Conservation (phyloP, 1,284 basidiomycete genomes). For the Ceratobasidium sp. region DNA sequence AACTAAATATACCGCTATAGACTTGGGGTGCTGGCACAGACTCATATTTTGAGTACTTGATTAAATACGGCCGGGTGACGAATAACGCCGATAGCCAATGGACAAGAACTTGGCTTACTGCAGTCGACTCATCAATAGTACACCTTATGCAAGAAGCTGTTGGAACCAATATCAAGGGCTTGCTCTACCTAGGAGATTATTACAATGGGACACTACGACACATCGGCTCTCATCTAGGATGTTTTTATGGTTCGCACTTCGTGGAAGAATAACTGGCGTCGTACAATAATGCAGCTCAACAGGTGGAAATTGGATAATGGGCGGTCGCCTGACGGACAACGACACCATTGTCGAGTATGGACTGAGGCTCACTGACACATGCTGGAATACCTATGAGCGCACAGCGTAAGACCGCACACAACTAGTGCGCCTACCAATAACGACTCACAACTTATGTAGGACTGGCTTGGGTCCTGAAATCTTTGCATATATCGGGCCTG, state of each 20-base stretch:
- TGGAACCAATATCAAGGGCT: constrained; percentile 5
- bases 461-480: constrained; percentile 29
- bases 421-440: too few relatives aligned
- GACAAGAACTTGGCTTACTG: constrained; percentile 25
- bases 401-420: constrained; percentile 31
- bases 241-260: constrained; percentile 31
- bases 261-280: neutral
- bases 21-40: constrained; percentile 29
- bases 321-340: constrained; percentile 26
- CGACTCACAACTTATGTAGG: neutral
- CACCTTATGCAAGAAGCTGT: constrained; percentile 16
- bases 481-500: constrained; percentile 25
- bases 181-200: constrained; percentile 28
- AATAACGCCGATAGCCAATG: constrained; percentile 23
- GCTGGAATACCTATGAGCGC: constrained; percentile 34
- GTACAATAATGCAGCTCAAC: neutral
- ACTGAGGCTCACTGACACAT: constrained; percentile 7
- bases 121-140: constrained; percentile 26
- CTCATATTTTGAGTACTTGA: constrained; percentile 33
- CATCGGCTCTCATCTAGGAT: constrained; percentile 32
- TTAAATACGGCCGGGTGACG: constrained; percentile 31
- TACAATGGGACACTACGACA: constrained; percentile 7
- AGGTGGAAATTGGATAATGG: constrained; percentile 38
- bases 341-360: constrained; percentile 34
- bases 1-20: neutral